These are phyloP conservation scores for Vitis hybrid DNA, from an alignment of 177 flowering plant genomes.

Conservation along the genomic window DNA sequence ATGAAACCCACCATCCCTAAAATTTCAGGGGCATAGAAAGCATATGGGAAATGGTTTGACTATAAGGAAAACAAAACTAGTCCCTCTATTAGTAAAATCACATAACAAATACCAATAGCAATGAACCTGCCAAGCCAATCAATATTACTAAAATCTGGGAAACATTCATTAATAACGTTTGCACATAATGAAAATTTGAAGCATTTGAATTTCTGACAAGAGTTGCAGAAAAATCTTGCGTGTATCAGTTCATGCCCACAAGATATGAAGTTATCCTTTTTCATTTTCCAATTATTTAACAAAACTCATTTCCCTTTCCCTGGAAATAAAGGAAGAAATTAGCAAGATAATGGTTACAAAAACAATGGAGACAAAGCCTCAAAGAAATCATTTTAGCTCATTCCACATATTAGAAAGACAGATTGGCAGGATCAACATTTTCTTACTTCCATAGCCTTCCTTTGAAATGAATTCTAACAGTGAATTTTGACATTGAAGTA, in stretches of 20 bases:
- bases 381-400: background rate
- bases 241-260: background rate
- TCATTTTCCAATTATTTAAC: too few relatives aligned
- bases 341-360: background rate
- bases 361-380: background rate
- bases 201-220: background rate
- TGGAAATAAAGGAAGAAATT: background rate
- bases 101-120: background rate
- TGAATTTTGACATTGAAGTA: too few relatives aligned
- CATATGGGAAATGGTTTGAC: background rate
- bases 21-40: background rate
- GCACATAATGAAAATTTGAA: background rate
- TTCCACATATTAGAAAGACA: background rate
- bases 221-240: background rate
- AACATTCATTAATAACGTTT: background rate
- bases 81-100: too few relatives aligned
- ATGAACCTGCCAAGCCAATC: background rate
- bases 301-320: too few relatives aligned
- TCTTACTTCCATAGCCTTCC: too few relatives aligned
- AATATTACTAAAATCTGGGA: background rate
- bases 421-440: too few relatives aligned
- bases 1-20: too few relatives aligned
- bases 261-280: too few relatives aligned
- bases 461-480: too few relatives aligned
- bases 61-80: too few relatives aligned